These are phyloP conservation scores for Boletus insuetus DNA, from an alignment of 768 basidiomycete species.

Conservation along the genomic window DNA sequence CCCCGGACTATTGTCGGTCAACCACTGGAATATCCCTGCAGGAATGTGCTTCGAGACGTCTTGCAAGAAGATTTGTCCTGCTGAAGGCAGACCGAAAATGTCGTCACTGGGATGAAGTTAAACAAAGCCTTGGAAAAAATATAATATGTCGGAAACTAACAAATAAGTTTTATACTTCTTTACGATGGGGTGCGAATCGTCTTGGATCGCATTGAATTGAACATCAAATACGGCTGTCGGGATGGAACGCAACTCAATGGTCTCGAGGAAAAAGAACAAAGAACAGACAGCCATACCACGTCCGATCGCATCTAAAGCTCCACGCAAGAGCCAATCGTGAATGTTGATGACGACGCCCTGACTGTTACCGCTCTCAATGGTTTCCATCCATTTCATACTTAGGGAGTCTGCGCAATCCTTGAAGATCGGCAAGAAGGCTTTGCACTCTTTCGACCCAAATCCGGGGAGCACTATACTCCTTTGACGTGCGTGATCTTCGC, in stretches of 20 bases:
- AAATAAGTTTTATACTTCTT: constrained; percentile 3
- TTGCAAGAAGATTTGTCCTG: constrained; percentile 6
- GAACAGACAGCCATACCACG: constrained; percentile 31
- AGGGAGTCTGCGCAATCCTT: constrained; percentile 29
- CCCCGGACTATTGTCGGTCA: neutral
- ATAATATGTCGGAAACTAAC: neutral
- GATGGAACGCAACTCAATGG: neutral
- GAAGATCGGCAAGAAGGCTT: constrained; percentile 50
- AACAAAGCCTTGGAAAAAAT: too few relatives aligned
- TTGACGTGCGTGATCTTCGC: constrained; percentile 49
- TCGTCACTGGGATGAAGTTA: neutral
- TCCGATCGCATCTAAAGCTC: constrained; percentile 49
- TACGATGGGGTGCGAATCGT: constrained; percentile 2
- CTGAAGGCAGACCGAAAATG: constrained; percentile 9
- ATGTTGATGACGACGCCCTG: constrained; percentile 18
- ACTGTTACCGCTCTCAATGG: neutral
- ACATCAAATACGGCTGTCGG: constrained; percentile 44
- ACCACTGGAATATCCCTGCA: neutral
- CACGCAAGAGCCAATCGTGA: constrained; percentile 34
- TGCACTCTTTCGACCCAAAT: constrained; percentile 50
- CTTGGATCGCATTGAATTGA: constrained; percentile 1
- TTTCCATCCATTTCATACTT: constrained; percentile 19
- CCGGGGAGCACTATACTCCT: constrained; percentile 53
- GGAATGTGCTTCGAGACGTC: constrained; percentile 7
- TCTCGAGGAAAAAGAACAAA: neutral